Conservation (phyloP, 495 filamentous ascomycete species). For the Chaetomium cochliodes region DNA sequence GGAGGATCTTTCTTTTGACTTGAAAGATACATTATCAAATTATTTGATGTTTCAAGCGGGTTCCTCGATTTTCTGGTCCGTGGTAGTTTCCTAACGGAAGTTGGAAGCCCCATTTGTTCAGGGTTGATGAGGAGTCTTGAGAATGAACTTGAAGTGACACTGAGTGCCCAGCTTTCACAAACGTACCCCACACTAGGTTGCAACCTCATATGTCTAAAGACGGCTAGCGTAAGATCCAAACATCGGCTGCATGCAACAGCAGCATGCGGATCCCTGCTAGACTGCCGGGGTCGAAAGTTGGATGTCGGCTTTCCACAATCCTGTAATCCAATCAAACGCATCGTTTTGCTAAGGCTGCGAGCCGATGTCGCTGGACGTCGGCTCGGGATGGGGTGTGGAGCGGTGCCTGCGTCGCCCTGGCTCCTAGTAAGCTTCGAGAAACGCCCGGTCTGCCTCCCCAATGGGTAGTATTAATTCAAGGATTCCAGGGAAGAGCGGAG, state of each 20-base stretch:
- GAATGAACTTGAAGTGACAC: not conserved
- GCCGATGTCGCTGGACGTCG: constrained; percentile 38
- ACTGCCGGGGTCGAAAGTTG: constrained; percentile 8
- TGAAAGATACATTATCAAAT: too few relatives aligned
- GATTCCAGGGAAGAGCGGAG: too few relatives aligned
- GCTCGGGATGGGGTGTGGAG: not conserved
- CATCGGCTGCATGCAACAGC: constrained; percentile 36
- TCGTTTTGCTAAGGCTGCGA: constrained; percentile 33
- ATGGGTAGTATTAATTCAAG: too few relatives aligned
- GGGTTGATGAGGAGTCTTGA: too few relatives aligned
- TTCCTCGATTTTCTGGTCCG: too few relatives aligned
- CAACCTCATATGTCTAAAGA: constrained; percentile 28
- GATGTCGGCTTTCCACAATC: constrained; percentile 24
- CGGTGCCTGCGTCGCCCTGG: not conserved
- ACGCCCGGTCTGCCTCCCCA: constrained; percentile 1
- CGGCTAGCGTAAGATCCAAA: constrained; percentile 36
- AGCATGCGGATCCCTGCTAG: constrained; percentile 28
- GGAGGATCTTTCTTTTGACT: too few relatives aligned
- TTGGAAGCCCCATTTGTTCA: too few relatives aligned
- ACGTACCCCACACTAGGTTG: constrained; percentile 39
- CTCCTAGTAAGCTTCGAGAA: constrained; percentile 2
- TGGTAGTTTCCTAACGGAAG: too few relatives aligned
- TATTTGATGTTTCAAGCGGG: too few relatives aligned
- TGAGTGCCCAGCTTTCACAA: constrained; percentile 24
- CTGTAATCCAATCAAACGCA: constrained; percentile 33